A percentile compares a stretch with the other conserved stretches of the same genome.
Evolutionary conservation across 129 eudicot genomes (phyloP).

Genomic region (Deinandra increscens): DNA sequence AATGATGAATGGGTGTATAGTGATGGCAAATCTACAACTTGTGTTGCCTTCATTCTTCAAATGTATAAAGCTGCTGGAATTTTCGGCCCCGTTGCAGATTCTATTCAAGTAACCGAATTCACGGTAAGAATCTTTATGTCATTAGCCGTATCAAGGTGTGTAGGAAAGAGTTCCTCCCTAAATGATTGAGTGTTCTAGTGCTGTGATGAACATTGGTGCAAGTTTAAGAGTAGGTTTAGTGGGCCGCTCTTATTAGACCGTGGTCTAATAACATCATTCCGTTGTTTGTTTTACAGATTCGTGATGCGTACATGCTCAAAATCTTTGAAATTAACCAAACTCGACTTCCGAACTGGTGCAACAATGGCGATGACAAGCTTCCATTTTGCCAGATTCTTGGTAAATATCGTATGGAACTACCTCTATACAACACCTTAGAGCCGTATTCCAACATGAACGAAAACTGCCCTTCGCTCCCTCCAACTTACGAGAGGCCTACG

Average conservation of each 20-base stretch:
- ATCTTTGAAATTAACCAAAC: conserved; percentile 75
- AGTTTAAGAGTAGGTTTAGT: too few species aligned
- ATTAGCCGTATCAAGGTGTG: too few species aligned
- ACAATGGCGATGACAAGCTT: conserved; percentile 53
- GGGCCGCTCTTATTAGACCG: too few species aligned
- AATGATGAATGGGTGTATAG: conserved; percentile 98
- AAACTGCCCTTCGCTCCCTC: conserved; percentile 94
- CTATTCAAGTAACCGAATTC: conserved; percentile 97
- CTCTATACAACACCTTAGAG: conserved; percentile 82
- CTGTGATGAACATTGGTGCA: too few species aligned
- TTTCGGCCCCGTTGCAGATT: conserved; percentile 65
- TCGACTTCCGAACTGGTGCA: conserved; percentile 88
- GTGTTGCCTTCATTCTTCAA: conserved; percentile 91
- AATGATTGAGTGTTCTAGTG: too few species aligned
- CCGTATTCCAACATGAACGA: conserved; percentile 92
- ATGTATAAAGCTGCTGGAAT: conserved; percentile 96
- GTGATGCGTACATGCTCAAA: conserved; percentile 94
- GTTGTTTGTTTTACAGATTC: conserved; percentile 56
- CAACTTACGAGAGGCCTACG: conserved; percentile 83
- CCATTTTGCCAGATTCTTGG: conserved; percentile 97
- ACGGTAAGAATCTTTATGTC: conserved; percentile 75
- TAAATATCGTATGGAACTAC: conserved; percentile 91
- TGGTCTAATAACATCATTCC: not conserved
- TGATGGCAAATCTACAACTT: conserved; percentile 97
- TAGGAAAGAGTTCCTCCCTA: too few species aligned